phyloP scores from a whole-genome alignment of 1,284 basidiomycete genomes.

The Pseudozyma sp. region DNA sequence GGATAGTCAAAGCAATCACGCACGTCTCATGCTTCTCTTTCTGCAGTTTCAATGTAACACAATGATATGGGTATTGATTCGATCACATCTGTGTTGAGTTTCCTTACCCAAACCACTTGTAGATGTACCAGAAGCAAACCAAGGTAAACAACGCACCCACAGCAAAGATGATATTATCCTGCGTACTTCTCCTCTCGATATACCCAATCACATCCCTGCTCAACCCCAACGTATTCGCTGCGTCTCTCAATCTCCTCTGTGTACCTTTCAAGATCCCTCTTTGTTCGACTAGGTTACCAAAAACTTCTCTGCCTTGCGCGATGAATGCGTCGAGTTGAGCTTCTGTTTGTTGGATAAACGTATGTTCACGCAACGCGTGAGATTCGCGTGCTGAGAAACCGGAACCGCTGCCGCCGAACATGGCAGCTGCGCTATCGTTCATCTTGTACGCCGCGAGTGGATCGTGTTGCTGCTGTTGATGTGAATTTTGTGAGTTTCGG shows the following conservation, averaged over 20 bases:
- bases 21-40: no score
- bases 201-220: constrained; percentile 67
- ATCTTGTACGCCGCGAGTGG: constrained; percentile 65
- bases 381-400: constrained; percentile 56
- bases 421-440: constrained; percentile 60
- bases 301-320: constrained; percentile 65
- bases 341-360: constrained; percentile 67
- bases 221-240: constrained; percentile 65
- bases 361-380: constrained; percentile 66
- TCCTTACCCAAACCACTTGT: constrained; percentile 59
- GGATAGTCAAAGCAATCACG: no score
- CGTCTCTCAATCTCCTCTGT: constrained; percentile 59
- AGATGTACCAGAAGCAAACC: constrained; percentile 66
- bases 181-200: constrained; percentile 66
- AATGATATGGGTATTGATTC: no score
- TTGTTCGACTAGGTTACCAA: constrained; percentile 67
- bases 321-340: constrained; percentile 66
- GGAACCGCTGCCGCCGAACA: constrained; percentile 45
- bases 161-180: constrained; percentile 67
- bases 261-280: constrained; percentile 66
- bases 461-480: constrained; percentile 30
- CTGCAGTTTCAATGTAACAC: no score
- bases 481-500: constrained; percentile 29
- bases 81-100: no score
- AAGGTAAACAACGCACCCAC: constrained; percentile 64